phyloP scores from a whole-genome alignment of 2,329 filamentous ascomycete species.

The Fonsecaea monophora region DNA sequence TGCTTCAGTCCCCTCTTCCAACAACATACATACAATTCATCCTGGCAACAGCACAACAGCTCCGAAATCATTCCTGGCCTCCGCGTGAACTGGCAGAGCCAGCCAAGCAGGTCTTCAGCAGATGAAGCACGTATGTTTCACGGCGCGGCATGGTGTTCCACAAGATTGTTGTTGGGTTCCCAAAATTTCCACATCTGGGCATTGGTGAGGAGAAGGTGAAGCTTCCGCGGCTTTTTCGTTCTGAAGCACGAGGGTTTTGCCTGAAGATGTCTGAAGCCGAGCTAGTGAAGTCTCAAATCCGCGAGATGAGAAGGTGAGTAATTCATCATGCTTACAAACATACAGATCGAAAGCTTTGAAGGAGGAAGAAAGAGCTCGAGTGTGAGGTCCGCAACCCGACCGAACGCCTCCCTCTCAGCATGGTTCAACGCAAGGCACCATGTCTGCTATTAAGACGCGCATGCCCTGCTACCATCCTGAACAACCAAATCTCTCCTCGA shows the following conservation, averaged over 20 bases:
- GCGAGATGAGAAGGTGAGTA: not conserved
- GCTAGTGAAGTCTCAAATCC: not conserved
- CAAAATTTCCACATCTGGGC: conserved; percentile 3
- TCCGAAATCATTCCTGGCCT: not conserved
- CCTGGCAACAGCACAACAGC: not conserved
- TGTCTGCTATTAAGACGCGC: not conserved
- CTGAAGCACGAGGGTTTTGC: not conserved
- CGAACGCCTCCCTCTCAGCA: not conserved
- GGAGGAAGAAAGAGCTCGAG: not conserved
- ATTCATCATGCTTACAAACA: not conserved
- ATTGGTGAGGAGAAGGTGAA: not conserved
- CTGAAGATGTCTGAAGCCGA: not conserved
- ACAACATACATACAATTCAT: not conserved
- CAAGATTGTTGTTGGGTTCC: not conserved
- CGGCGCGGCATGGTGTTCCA: not conserved
- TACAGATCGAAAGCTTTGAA: not conserved
- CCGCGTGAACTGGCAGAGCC: not conserved
- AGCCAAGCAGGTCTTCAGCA: not conserved
- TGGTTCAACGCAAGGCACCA: not conserved
- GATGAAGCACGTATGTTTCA: not conserved
- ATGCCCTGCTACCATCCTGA: not conserved
- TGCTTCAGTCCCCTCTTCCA: not conserved
- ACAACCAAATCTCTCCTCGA: not conserved
- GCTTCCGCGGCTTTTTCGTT: not conserved
- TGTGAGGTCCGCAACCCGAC: not conserved